Evolutionary conservation across 192 early-diverging fungal genomes (phyloP), one percentile per base, ranked within the genome.

Genomic region (Dissophora globulifera): DNA sequence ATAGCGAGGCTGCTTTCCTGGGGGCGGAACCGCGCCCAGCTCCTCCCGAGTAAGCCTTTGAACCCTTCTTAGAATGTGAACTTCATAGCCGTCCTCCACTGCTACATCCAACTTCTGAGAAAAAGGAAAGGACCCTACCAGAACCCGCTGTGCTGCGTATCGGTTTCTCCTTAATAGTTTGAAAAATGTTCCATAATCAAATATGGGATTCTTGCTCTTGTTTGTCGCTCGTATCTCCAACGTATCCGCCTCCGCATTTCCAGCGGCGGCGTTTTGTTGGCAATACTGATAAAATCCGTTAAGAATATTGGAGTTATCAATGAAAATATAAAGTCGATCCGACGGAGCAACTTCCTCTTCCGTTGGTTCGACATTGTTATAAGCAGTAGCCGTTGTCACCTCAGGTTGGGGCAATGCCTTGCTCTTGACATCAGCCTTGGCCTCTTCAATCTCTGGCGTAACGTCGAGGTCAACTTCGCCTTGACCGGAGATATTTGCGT

Each of bases 281-380:
- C 58, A 61, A 42, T 65, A 58, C 4, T 76, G 65, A 30, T 76
- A 66, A 43, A 81, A 81, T 42, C 82, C 82, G 9, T 56, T 63
- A 3, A 81, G 45, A 19, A 83, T 83, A 22, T 83, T 83, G 17
- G 82, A 83, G 62, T 83, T 80, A 62, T 83, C 82, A 10, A 83
- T 63, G 50, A 83, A 83, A 53, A 83, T 61, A 71, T 65, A 75
- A 17, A 75, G 50, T 0, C 62, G 51, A 17, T 72, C 47, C 9
- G 48, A 20, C 32, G 62, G 40, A 1, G 12, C 23, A 16, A 42
- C 40, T 0, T 45, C 27, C 16, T 17, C 15, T 17, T 40, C 33
- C 26, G 22, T 30, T 35, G 30, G 15, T 46, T 60, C 45, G 26
- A 40, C 43, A 6, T 50, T 20, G 25, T 3, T 50, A n/a, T n/a